These are phyloP conservation scores for Suaeda aralocaspica DNA, from an alignment of 148 eudicot species.

Conservation along the genomic window DNA sequence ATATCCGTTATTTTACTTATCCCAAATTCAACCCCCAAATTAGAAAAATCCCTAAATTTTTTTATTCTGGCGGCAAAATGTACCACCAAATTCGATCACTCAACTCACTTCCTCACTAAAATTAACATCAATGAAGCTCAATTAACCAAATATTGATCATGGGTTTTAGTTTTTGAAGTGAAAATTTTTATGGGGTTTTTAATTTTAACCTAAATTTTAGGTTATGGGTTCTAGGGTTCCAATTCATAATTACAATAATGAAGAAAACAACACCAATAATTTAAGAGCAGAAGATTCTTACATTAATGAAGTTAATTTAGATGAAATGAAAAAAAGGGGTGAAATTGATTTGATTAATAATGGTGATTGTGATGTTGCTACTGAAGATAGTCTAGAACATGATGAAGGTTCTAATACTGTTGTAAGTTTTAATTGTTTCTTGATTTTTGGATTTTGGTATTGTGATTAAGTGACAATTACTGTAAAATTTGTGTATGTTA, in stretches of 20 bases:
- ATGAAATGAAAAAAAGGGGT: constrained; percentile 37
- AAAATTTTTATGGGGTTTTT: constrained; percentile 27
- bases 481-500: too few species aligned
- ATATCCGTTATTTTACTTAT: constrained; percentile 19
- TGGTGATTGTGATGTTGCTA: constrained; percentile 42
- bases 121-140: neutral
- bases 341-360: constrained; percentile 33
- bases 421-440: constrained; percentile 31
- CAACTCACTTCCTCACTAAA: neutral
- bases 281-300: constrained; percentile 54
- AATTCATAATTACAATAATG: constrained; percentile 27
- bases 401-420: constrained; percentile 57
- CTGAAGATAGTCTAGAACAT: constrained; percentile 45
- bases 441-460: too few species aligned
- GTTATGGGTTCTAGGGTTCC: constrained; percentile 56
- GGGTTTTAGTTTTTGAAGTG: neutral
- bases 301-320: constrained; percentile 33
- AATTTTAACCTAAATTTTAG: neutral
- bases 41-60: too few species aligned
- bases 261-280: constrained; percentile 19
- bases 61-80: constrained; percentile 10
- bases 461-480: too few species aligned
- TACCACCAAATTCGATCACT: neutral
- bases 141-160: neutral
- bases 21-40: neutral